Evolutionary conservation across 345 rosid species (phyloP).

Genomic region (Pistacia vera): DNA sequence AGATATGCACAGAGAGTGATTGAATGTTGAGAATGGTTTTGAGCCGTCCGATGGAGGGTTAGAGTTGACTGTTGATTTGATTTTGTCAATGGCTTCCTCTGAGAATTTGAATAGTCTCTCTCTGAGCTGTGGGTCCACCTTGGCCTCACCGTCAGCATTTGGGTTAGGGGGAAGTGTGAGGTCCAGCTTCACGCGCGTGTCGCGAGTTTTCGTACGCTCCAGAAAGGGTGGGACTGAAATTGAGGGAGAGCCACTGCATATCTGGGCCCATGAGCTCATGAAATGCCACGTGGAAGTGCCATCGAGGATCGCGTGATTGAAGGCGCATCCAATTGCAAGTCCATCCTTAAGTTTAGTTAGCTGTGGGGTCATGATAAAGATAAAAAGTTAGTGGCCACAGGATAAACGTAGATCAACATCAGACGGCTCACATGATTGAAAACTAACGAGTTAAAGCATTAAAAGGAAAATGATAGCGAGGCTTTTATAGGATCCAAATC

Average conservation of each 20-base stretch:
- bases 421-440: neutral
- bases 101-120: slow-evolving; percentile 81
- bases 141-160: slow-evolving; percentile 37
- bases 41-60: slow-evolving; percentile 50
- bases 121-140: slow-evolving; percentile 32
- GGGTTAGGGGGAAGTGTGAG: slow-evolving; percentile 48
- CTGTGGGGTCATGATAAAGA: slow-evolving; percentile 35
- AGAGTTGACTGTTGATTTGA: slow-evolving; percentile 70
- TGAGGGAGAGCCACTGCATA: slow-evolving; percentile 52
- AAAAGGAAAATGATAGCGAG: too few relatives aligned
- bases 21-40: slow-evolving; percentile 88
- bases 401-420: neutral
- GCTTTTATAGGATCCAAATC: too few relatives aligned
- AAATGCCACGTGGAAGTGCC: slow-evolving; percentile 97
- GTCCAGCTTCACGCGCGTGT: slow-evolving; percentile 81
- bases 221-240: slow-evolving; percentile 62
- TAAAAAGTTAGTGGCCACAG: neutral
- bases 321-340: slow-evolving; percentile 86
- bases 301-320: slow-evolving; percentile 90
- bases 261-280: slow-evolving; percentile 89
- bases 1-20: slow-evolving; percentile 71
- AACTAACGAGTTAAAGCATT: too few relatives aligned
- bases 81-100: slow-evolving; percentile 59
- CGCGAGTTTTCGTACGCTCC: slow-evolving; percentile 73
- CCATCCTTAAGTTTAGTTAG: slow-evolving; percentile 86